Evolutionary conservation across 139 green algal genomes (phyloP).

Genomic region (Bryopsis sp.): DNA sequence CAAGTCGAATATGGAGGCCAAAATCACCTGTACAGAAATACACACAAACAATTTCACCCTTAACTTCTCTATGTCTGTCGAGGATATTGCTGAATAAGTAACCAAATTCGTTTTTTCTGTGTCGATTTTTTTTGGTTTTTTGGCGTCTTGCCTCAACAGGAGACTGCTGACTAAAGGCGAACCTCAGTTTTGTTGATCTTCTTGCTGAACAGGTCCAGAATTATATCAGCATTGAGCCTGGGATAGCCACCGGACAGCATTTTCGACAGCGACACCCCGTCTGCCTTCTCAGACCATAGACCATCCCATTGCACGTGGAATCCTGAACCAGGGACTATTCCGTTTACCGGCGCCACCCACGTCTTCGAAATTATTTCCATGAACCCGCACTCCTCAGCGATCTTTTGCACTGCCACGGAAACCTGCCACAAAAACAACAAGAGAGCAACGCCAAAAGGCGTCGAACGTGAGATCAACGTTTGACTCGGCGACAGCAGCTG

Average conservation of each 20-base stretch:
- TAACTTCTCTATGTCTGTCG: constrained; percentile 37
- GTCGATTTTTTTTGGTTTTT: no score
- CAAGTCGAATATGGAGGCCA: constrained; percentile 38
- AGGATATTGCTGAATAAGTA: no score
- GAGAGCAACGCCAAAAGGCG: no score
- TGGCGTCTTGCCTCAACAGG: no score
- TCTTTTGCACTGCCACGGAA: not conserved
- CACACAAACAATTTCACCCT: constrained; percentile 21
- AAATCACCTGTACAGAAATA: constrained; percentile 32
- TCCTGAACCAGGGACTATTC: constrained; percentile 29
- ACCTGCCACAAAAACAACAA: not conserved
- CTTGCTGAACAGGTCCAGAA: no score
- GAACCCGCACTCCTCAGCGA: constrained; percentile 35
- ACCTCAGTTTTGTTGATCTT: no score
- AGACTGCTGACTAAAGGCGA: no score
- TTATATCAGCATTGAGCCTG: no score
- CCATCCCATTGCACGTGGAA: constrained; percentile 41
- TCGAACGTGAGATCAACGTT: no score
- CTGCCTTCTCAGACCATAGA: constrained; percentile 40
- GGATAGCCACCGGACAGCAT: no score
- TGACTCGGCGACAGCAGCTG: no score
- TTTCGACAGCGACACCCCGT: constrained; percentile 32
- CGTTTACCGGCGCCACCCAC: constrained; percentile 36
- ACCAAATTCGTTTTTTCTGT: no score
- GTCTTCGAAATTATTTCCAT: constrained; percentile 29